Percentiles rank a stretch among this genome's conserved stretches.
Evolutionary conservation across 129 eudicot genomes (phyloP).

Genomic region (Erigeron canadensis): DNA sequence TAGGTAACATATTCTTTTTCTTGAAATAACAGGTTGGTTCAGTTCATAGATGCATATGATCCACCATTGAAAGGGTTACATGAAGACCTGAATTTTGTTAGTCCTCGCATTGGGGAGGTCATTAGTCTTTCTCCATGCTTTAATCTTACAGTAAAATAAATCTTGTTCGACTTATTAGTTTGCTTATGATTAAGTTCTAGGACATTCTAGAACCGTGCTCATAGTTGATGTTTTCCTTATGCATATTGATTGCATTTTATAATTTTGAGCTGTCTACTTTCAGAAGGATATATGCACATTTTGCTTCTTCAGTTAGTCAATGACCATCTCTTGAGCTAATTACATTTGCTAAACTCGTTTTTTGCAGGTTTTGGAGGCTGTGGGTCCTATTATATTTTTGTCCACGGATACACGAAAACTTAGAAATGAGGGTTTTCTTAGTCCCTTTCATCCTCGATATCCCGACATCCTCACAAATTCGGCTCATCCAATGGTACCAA

Average conservation of each 20-base stretch:
- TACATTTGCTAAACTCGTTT: slow-evolving; percentile 16
- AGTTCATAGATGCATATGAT: slow-evolving; percentile 87
- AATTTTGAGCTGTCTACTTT: background rate
- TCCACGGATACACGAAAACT: slow-evolving; percentile 98
- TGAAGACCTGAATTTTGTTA: slow-evolving; percentile 95
- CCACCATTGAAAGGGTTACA: slow-evolving; percentile 95
- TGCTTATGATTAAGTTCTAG: slow-evolving; percentile 14
- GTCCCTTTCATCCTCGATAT: slow-evolving; percentile 99
- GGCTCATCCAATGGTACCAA: slow-evolving; percentile 93
- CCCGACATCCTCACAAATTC: slow-evolving; percentile 99
- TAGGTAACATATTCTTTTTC: slow-evolving; percentile 17
- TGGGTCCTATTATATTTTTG: slow-evolving; percentile 86
- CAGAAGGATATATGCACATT: background rate
- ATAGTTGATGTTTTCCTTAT: slow-evolving; percentile 25
- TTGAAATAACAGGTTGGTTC: slow-evolving; percentile 67
- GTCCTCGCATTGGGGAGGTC: slow-evolving; percentile 99
- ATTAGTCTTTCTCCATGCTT: slow-evolving; percentile 24
- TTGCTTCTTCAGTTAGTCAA: slow-evolving; percentile 18
- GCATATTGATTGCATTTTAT: background rate
- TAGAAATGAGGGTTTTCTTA: slow-evolving; percentile 95
- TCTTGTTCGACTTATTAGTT: slow-evolving; percentile 12
- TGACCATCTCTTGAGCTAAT: slow-evolving; percentile 13
- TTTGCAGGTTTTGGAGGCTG: slow-evolving; percentile 94
- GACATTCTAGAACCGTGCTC: background rate
- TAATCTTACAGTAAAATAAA: slow-evolving; percentile 9